Conservation (phyloP, 495 filamentous ascomycete species). For the Chaetomium cochliodes region DNA sequence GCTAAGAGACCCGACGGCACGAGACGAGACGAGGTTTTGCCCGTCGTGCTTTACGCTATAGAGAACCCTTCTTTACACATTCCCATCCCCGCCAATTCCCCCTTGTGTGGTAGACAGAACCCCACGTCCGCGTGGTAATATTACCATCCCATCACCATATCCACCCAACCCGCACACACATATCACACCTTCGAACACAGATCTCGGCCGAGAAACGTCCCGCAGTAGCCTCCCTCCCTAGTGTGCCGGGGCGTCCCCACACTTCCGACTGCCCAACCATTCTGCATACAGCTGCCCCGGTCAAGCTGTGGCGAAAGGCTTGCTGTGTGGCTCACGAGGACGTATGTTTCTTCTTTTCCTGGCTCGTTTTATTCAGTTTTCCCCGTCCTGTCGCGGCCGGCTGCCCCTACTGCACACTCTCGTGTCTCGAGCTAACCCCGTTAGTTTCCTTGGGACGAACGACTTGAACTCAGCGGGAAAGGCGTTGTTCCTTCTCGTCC, state of each 20-base stretch:
- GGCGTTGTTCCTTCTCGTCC: no score
- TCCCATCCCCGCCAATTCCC: background rate
- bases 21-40: background rate
- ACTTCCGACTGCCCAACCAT: background rate
- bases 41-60: conserved; percentile 1
- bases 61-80: background rate
- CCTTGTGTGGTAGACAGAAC: no score
- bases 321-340: background rate
- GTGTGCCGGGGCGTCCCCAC: background rate
- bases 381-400: background rate
- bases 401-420: background rate
- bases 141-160: no score
- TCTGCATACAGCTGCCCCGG: background rate
- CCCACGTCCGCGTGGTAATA: no score
- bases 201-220: no score
- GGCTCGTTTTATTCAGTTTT: background rate
- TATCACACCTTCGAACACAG: no score
- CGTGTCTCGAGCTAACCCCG: background rate
- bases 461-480: background rate
- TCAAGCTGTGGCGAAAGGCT: background rate
- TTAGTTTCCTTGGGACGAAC: background rate
- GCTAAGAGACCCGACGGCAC: background rate
- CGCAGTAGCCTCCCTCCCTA: no score
- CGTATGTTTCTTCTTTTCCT: background rate
- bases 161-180: no score